These are phyloP conservation scores for Echites panduratus DNA, from an alignment of 257 asterid species.

Conservation along the genomic window DNA sequence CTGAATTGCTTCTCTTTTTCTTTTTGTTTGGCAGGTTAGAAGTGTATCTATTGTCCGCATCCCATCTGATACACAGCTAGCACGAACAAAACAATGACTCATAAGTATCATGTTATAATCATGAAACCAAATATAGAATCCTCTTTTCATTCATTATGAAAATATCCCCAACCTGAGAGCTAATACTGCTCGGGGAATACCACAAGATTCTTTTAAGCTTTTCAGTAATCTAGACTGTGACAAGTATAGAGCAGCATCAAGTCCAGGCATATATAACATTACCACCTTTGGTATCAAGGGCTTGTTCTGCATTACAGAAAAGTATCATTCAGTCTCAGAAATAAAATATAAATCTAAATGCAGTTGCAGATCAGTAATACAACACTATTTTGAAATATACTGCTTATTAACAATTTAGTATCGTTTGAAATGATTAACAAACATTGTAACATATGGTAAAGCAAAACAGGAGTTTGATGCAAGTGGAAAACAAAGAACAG, in stretches of 20 bases:
- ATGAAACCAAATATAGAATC: neutral
- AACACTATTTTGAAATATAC: neutral
- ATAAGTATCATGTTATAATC: conserved; percentile 8
- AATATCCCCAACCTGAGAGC: conserved; percentile 64
- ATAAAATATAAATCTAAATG: neutral
- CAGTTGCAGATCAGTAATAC: neutral
- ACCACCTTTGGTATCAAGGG: conserved; percentile 89
- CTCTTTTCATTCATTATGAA: neutral
- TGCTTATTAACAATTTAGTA: neutral
- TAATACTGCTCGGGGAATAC: conserved; percentile 81
- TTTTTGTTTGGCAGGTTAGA: conserved; percentile 77
- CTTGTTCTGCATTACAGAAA: conserved; percentile 62
- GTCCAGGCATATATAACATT: conserved; percentile 91
- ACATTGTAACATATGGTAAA: neutral
- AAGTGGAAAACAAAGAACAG: neutral
- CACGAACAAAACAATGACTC: conserved; percentile 28
- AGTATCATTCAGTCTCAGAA: conserved; percentile 13
- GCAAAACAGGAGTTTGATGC: neutral
- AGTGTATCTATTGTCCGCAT: conserved; percentile 87
- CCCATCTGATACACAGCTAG: conserved; percentile 88
- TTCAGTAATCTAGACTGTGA: conserved; percentile 69
- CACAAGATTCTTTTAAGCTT: conserved; percentile 66
- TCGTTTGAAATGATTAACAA: neutral
- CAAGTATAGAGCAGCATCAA: conserved; percentile 88
- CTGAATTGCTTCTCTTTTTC: conserved; percentile 71